Conservation (phyloP, 2,329 filamentous ascomycete genomes). For the Alternaria metachromatica region DNA sequence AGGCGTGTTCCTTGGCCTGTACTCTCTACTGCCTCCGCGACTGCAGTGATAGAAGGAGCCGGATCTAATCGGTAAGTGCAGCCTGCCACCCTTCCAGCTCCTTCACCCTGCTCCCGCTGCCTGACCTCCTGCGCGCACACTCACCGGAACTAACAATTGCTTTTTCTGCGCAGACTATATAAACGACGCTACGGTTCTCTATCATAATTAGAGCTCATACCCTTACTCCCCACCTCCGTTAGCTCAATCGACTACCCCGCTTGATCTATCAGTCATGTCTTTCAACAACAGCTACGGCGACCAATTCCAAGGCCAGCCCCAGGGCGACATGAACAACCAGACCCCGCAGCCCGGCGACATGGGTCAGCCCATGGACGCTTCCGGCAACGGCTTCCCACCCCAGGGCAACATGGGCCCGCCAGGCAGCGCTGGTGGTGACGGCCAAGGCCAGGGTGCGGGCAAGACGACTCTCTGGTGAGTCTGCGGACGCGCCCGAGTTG, state of each 20-base stretch:
- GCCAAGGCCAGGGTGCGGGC: conserved; percentile 49
- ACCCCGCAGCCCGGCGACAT: conserved; percentile 57
- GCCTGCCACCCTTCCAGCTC: conserved; percentile 18
- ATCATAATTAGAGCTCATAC: conserved; percentile 43
- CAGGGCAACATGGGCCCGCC: conserved; percentile 55
- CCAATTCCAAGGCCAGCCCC: conserved; percentile 66
- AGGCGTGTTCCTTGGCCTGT: conserved; percentile 22
- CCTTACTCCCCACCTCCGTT: conserved; percentile 21
- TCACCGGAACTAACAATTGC: conserved; percentile 37
- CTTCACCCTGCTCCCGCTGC: conserved; percentile 15
- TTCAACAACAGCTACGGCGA: conserved; percentile 68
- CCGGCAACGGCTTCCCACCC: conserved; percentile 57
- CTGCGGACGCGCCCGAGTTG: neutral
- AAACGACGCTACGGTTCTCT: conserved; percentile 29
- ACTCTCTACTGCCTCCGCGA: conserved; percentile 24
- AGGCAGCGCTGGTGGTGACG: conserved; percentile 43
- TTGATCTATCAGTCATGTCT: conserved; percentile 61
- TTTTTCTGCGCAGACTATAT: conserved; percentile 28
- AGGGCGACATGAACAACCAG: conserved; percentile 58
- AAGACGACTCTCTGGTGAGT: conserved; percentile 63
- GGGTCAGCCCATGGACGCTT: conserved; percentile 64
- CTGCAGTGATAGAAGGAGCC: conserved; percentile 19
- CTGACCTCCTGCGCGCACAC: conserved; percentile 18
- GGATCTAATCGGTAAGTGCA: conserved; percentile 38
- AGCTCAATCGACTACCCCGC: conserved; percentile 23